Evolutionary conservation across 257 asterid species (phyloP).

Genomic region (Nicotiana tomentosiformis): DNA sequence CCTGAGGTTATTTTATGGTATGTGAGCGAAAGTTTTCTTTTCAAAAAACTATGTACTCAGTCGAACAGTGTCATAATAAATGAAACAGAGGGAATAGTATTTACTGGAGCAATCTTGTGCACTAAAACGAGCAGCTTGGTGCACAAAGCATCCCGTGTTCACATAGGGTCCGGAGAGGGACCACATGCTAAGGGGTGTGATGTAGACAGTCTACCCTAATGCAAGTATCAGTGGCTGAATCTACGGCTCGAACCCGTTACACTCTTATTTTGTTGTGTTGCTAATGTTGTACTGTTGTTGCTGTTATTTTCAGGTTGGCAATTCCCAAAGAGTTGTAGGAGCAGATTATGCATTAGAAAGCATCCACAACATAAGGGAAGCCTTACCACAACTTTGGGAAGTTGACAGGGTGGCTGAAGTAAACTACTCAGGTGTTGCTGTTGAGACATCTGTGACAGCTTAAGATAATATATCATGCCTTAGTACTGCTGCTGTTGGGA

Average conservation of each 20-base stretch:
- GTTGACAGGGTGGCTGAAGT: conserved; percentile 52
- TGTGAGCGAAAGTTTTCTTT: not conserved
- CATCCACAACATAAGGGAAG: conserved; percentile 86
- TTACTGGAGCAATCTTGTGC: not conserved
- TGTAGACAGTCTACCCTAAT: too few relatives aligned
- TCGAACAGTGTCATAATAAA: not conserved
- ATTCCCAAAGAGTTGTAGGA: conserved; percentile 75
- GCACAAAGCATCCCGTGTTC: too few relatives aligned
- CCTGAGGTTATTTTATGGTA: not conserved
- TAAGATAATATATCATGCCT: conserved; percentile 21
- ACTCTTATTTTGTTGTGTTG: not conserved
- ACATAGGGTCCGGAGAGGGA: too few relatives aligned
- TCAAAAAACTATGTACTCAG: too few relatives aligned
- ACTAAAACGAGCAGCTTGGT: too few relatives aligned
- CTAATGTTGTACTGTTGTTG: not conserved
- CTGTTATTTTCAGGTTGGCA: conserved; percentile 55
- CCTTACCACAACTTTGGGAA: conserved; percentile 89
- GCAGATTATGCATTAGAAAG: conserved; percentile 90
- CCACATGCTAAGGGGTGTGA: too few relatives aligned
- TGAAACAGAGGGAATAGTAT: not conserved
- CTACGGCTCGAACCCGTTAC: too few relatives aligned
- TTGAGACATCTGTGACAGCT: conserved; percentile 85
- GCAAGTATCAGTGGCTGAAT: too few relatives aligned
- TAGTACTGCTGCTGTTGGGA: not conserved
- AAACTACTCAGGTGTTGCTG: conserved; percentile 62